Percentiles rank a stretch among this genome's conserved stretches.
These are phyloP conservation scores for Rhododendron simsii DNA, from an alignment of 148 eudicot genomes.

Conservation along the genomic window DNA sequence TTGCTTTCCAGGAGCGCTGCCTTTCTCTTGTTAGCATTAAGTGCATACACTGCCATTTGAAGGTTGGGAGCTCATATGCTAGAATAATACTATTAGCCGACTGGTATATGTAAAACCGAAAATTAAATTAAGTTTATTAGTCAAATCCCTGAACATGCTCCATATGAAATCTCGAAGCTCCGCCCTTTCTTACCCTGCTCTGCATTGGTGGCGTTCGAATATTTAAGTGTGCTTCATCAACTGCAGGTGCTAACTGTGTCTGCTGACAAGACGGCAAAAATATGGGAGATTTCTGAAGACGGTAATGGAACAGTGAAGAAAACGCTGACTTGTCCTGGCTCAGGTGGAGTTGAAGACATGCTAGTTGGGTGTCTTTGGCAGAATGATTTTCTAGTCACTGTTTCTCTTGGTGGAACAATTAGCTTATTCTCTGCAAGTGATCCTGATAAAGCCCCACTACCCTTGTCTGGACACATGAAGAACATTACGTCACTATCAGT, in stretches of 20 bases:
- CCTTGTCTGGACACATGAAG: slow-evolving; percentile 86
- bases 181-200: background rate
- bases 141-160: background rate
- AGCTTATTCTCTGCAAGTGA: slow-evolving; percentile 66
- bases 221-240: background rate
- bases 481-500: slow-evolving; percentile 69
- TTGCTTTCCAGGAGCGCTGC: background rate
- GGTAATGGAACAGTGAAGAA: slow-evolving; percentile 56
- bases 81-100: background rate
- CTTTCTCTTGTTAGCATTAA: background rate
- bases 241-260: slow-evolving; percentile 85
- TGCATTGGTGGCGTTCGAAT: background rate
- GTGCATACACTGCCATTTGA: background rate
- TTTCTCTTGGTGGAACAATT: slow-evolving; percentile 92
- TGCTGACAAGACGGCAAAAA: slow-evolving; percentile 91
- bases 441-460: slow-evolving; percentile 59
- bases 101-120: background rate
- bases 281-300: slow-evolving; percentile 81
- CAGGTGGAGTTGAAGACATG: slow-evolving; percentile 95
- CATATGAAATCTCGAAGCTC: background rate
- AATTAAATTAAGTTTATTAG: background rate
- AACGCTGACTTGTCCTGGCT: slow-evolving; percentile 63
- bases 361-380: slow-evolving; percentile 97
- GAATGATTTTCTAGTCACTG: slow-evolving; percentile 71
- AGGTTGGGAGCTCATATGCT: background rate